Conservation (phyloP, 1,284 basidiomycete genomes). For the Cystobasidiaceae sp. region DNA sequence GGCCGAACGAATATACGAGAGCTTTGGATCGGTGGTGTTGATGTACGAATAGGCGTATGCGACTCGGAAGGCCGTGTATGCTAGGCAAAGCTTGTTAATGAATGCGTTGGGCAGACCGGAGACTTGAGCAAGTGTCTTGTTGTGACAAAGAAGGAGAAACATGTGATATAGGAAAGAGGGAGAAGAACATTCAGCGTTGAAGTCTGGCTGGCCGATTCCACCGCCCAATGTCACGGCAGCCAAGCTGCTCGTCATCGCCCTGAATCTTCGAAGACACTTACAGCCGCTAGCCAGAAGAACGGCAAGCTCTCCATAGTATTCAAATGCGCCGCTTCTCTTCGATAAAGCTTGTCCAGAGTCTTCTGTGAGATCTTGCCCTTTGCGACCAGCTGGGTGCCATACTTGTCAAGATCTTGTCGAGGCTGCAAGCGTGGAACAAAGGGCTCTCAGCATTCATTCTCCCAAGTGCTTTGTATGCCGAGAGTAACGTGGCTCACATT, state of each 20-base stretch:
- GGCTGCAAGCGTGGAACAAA: neutral
- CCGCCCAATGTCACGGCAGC: neutral
- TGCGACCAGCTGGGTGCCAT: slow-evolving; percentile 1
- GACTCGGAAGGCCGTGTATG: slow-evolving; percentile 5
- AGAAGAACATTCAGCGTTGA: neutral
- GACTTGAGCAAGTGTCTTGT: slow-evolving; percentile 7
- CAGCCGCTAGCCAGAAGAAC: slow-evolving; percentile 17
- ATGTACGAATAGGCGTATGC: slow-evolving; percentile 17
- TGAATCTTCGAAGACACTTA: neutral
- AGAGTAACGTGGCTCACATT: neutral
- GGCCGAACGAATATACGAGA: neutral
- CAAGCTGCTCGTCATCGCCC: neutral
- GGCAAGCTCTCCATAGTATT: slow-evolving; percentile 18
- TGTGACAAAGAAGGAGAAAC: neutral
- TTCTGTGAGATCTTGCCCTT: slow-evolving; percentile 23
- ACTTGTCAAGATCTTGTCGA: slow-evolving; percentile 20
- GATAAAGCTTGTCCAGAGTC: slow-evolving; percentile 15
- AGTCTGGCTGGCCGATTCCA: too few relatives aligned
- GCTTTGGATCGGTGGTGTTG: neutral
- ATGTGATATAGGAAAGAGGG: neutral
- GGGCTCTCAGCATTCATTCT: neutral
- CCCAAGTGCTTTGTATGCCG: neutral
- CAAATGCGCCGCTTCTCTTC: slow-evolving; percentile 25
- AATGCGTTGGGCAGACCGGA: slow-evolving; percentile 20
- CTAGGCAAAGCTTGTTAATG: slow-evolving; percentile 25